phyloP scores from a whole-genome alignment of 225 moss, liverwort and hornwort genomes.

The Neckera pumila region DNA sequence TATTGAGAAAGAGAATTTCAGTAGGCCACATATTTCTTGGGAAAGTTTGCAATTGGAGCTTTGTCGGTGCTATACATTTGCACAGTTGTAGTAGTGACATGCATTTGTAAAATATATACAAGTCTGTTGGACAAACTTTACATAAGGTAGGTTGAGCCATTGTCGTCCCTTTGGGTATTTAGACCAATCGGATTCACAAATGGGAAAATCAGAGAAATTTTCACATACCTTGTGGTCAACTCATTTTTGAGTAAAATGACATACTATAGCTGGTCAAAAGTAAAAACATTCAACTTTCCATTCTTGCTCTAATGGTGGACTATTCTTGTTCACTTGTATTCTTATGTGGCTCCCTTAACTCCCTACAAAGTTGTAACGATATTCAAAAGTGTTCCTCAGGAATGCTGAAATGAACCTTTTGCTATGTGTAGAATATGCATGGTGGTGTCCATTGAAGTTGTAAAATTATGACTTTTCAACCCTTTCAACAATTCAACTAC shows the following conservation, averaged over 20 bases:
- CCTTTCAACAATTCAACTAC: not conserved
- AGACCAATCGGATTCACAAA: not conserved
- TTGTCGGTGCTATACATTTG: not conserved
- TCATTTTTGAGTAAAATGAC: not conserved
- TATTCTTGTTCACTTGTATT: not conserved
- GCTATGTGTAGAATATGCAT: not conserved
- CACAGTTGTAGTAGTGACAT: not conserved
- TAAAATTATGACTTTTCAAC: not conserved
- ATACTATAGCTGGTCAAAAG: not conserved
- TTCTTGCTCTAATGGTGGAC: not conserved
- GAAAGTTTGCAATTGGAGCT: not conserved
- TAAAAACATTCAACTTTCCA: not conserved
- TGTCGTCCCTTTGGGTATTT: too few species aligned
- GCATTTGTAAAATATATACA: not conserved
- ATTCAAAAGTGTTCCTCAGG: not conserved
- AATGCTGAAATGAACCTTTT: not conserved
- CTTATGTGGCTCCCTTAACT: too few species aligned
- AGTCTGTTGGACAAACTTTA: not conserved
- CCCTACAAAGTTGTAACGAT: too few species aligned
- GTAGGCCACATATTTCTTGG: not conserved
- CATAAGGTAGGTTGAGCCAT: not conserved
- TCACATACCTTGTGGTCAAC: too few species aligned
- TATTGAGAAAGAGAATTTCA: not conserved
- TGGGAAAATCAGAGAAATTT: not conserved
- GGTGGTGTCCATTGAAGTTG: not conserved